Base-by-base conservation (phyloP, 306 rosid genomes). In the Benincasa hispida region DNA sequence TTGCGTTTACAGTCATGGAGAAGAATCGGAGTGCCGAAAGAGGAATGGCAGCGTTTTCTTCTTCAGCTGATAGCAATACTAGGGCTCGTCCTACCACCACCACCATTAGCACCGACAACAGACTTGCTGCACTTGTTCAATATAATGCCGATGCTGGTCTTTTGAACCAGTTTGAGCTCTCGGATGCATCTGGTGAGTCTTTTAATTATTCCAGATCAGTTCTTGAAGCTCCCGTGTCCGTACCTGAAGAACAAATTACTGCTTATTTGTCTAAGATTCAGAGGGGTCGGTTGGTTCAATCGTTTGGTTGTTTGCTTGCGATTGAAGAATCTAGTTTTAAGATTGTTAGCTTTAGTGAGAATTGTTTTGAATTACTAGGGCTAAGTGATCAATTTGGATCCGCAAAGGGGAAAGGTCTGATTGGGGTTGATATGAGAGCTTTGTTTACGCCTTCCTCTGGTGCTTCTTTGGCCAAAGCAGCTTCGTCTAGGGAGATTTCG, bases 251-350 rank as follows among this genome's bases (percentile, higher is more conserved):
- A 37, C 88, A 89, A 77, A 86, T 91, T 50, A 62, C 72, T 75
- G 82, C 84, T 3, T 93, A 89, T 73, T 74, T 93, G 30, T 83
- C 88, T 0, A 87, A 76, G 83, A 87, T 91, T 58, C 98, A 91
- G 79, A 91, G 98, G 86, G 93, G 98, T 41, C 86, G 93, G 15
- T 76, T 84, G 5, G 83, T 91, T 73, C 96, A 93, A 68, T 81
- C 96, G 27, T 89, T 87, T 78, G 98, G 96, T 10, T 93, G 96
- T 34, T 82, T 93, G 90, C 58, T 91, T 77, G 84, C 88, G 18
- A 78, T 93, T 79, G 91, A 91, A 15, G 95, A 86, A 76, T 32
- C 90, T 37, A 78, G 63, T 77, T 88, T 89, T 63, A 87, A 75
- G 53, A 81, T 93, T 66, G 75, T 93, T 2, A 76, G 89, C 54